Percentiles rank a stretch among this genome's conserved stretches.
Conservation (phyloP, 192 early-diverging fungal species). For the Coemansia sp. region DNA sequence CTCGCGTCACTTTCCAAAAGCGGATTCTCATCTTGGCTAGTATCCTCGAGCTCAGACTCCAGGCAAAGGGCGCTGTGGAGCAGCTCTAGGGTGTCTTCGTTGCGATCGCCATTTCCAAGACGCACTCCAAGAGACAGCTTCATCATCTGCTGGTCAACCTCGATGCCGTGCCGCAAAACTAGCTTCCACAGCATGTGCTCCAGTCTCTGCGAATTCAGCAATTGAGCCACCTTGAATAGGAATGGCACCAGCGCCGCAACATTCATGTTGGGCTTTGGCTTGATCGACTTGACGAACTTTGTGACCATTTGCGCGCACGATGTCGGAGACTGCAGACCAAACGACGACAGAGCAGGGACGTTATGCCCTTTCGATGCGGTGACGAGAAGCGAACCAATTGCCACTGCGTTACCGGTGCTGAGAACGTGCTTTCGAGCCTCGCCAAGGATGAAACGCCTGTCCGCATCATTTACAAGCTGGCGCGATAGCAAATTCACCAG, state of each 20-base stretch:
- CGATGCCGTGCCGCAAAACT: slow-evolving; percentile 31
- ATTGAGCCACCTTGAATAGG: slow-evolving; percentile 20
- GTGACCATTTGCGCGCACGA: slow-evolving; percentile 13
- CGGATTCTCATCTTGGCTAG: neutral
- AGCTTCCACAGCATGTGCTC: slow-evolving; percentile 34
- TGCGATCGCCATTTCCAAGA: slow-evolving; percentile 4
- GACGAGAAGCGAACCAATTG: slow-evolving; percentile 24
- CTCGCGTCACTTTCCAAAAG: neutral
- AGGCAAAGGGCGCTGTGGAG: slow-evolving; percentile 14
- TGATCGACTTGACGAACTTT: slow-evolving; percentile 10
- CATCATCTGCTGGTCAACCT: slow-evolving; percentile 14
- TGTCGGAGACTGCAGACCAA: slow-evolving; percentile 17
- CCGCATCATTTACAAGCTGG: slow-evolving; percentile 14
- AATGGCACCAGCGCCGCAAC: slow-evolving; percentile 13
- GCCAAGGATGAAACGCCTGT: slow-evolving; percentile 18
- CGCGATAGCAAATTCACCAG: slow-evolving; percentile 27
- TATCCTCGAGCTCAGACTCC: slow-evolving; percentile 3
- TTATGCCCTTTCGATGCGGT: slow-evolving; percentile 28
- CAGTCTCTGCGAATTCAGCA: slow-evolving; percentile 15
- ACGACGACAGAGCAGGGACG: slow-evolving; percentile 13
- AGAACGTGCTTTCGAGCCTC: slow-evolving; percentile 12
- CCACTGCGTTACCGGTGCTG: slow-evolving; percentile 6
- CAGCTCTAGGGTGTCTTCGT: slow-evolving; percentile 20
- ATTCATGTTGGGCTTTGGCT: neutral
- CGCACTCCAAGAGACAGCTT: slow-evolving; percentile 23